These are phyloP conservation scores for Dactylellina sp. DNA, from an alignment of 2,329 filamentous ascomycete species.

Conservation along the genomic window DNA sequence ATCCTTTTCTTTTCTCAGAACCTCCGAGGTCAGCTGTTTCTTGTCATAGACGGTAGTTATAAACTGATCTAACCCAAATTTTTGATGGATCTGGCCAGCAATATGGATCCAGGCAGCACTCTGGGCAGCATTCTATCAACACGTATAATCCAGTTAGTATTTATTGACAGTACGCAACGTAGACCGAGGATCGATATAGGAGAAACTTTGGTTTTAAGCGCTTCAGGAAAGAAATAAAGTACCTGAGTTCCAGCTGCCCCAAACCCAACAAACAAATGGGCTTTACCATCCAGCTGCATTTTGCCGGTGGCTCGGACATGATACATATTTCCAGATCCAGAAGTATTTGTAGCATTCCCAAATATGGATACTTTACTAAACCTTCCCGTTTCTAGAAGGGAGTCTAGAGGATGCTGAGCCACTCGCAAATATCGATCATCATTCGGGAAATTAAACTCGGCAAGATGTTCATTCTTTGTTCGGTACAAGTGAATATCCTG, in stretches of 20 bases:
- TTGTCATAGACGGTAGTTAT: slow-evolving; percentile 35
- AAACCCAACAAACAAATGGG: slow-evolving; percentile 33
- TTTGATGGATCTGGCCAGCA: slow-evolving; percentile 28
- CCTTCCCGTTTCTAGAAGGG: slow-evolving; percentile 35
- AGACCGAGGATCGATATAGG: too few species aligned
- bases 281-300: slow-evolving; percentile 22
- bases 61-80: slow-evolving; percentile 33
- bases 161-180: neutral
- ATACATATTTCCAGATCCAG: neutral
- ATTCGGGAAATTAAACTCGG: slow-evolving; percentile 10
- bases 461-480: slow-evolving; percentile 28
- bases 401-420: slow-evolving; percentile 3
- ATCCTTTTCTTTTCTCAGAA: slow-evolving; percentile 60
- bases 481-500: slow-evolving; percentile 41
- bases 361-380: slow-evolving; percentile 46
- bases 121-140: slow-evolving; percentile 24
- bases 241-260: slow-evolving; percentile 37
- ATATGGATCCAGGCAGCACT: slow-evolving; percentile 44
- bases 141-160: slow-evolving; percentile 4
- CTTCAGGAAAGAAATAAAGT: neutral
- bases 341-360: slow-evolving; percentile 6
- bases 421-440: slow-evolving; percentile 16
- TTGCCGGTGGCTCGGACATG: slow-evolving; percentile 49
- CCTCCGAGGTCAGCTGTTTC: slow-evolving; percentile 28
- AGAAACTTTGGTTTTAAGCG: neutral